Conservation (phyloP, 2,329 filamentous ascomycete genomes). For the Claviceps spartinae region DNA sequence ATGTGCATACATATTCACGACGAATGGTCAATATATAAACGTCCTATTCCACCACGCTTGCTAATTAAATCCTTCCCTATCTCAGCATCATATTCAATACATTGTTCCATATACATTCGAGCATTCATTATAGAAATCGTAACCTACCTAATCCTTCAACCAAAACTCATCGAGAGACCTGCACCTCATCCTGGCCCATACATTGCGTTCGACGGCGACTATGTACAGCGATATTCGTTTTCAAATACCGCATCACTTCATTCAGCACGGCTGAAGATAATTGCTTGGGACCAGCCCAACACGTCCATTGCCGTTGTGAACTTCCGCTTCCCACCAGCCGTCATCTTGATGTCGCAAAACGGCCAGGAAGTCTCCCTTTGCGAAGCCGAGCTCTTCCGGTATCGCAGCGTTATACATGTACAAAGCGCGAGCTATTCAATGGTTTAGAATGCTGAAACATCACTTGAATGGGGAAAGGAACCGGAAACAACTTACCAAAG, state of each 20-base stretch:
- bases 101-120: not conserved
- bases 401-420: conserved; percentile 94
- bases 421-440: conserved; percentile 65
- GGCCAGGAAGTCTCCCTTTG: conserved; percentile 82
- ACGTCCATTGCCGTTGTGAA: conserved; percentile 53
- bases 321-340: conserved; percentile 98
- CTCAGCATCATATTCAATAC: not conserved
- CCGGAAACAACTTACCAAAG: conserved; percentile 58
- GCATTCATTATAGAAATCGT: not conserved
- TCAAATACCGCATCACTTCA: not conserved
- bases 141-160: not conserved
- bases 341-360: conserved; percentile 88
- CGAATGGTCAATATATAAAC: not conserved
- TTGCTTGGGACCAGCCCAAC: conserved; percentile 55
- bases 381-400: conserved; percentile 83
- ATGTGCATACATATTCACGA: not conserved
- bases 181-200: not conserved
- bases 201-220: not conserved
- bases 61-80: not conserved
- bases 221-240: conserved; percentile 5
- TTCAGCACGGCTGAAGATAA: conserved; percentile 43
- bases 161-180: not conserved
- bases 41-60: not conserved
- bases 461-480: conserved; percentile 10
- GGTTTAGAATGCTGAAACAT: not conserved